These are phyloP conservation scores for Kwoniella sp. DNA, from an alignment of 768 basidiomycete genomes.

Conservation along the genomic window DNA sequence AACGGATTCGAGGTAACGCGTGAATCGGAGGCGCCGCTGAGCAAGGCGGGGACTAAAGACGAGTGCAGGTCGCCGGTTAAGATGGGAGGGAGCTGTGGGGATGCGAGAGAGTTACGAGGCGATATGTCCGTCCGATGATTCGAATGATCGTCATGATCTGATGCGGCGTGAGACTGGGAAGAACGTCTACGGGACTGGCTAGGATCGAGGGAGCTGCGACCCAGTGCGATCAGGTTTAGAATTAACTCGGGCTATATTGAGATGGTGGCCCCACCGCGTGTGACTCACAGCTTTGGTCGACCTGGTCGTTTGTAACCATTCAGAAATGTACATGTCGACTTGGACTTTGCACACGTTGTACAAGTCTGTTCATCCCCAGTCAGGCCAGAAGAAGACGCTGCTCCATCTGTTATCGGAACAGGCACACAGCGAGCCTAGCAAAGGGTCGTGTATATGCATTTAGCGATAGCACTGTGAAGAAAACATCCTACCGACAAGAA, in stretches of 20 bases:
- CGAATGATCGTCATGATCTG: neutral
- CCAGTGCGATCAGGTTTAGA: neutral
- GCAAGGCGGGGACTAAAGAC: neutral
- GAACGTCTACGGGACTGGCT: neutral
- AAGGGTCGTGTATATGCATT: too few relatives aligned
- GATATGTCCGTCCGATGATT: neutral
- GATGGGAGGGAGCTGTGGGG: neutral
- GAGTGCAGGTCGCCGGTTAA: neutral
- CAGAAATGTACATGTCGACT: conserved; percentile 1
- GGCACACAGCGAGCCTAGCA: conserved; percentile 1
- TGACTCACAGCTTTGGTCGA: neutral
- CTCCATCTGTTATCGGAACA: neutral
- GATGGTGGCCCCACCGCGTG: too few relatives aligned
- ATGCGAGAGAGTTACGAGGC: neutral
- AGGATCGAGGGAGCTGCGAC: neutral
- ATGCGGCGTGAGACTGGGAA: neutral
- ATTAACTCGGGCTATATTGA: too few relatives aligned
- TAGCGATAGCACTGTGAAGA: too few relatives aligned
- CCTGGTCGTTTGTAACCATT: conserved; percentile 4
- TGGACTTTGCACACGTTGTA: neutral
- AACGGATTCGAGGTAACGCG: neutral
- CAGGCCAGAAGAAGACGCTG: neutral
- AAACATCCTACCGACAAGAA: neutral
- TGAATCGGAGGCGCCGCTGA: neutral
- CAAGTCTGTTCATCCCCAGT: neutral